A percentile compares a stretch with the other conserved stretches of the same genome.
phyloP scores from a whole-genome alignment of 768 basidiomycete species.

The Ramaria sp. region DNA sequence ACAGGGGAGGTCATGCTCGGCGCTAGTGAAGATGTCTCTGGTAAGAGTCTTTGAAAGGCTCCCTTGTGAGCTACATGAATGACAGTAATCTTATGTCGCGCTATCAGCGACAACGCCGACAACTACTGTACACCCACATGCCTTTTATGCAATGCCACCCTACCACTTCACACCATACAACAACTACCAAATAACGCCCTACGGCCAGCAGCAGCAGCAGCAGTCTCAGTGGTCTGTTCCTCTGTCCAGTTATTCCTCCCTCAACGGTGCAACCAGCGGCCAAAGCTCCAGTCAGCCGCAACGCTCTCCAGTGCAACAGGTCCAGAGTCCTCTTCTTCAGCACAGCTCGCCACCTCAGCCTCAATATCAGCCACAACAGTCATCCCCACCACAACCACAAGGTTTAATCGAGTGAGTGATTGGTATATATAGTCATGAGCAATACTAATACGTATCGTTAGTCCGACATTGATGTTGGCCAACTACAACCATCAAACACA shows the following conservation, averaged over 20 bases:
- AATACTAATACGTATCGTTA: not conserved
- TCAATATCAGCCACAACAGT: slow-evolving; percentile 10
- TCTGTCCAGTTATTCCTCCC: slow-evolving; percentile 62
- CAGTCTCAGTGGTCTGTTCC: slow-evolving; percentile 33
- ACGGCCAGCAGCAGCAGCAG: slow-evolving; percentile 29
- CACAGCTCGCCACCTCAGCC: slow-evolving; percentile 20
- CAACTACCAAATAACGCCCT: slow-evolving; percentile 33
- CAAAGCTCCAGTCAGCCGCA: slow-evolving; percentile 16
- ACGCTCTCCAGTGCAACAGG: slow-evolving; percentile 4
- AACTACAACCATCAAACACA: slow-evolving; percentile 2
- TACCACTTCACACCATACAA: slow-evolving; percentile 23
- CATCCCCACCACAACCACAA: slow-evolving; percentile 14
- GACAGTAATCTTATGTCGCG: not conserved
- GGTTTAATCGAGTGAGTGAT: slow-evolving; percentile 61
- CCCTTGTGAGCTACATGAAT: not conserved
- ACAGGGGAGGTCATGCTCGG: slow-evolving; percentile 5
- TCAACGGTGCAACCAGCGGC: slow-evolving; percentile 62
- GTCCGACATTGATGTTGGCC: slow-evolving; percentile 6
- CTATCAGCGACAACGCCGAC: not conserved
- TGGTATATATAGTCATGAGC: not conserved
- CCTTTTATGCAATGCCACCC: slow-evolving; percentile 30
- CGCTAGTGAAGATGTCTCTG: slow-evolving; percentile 7
- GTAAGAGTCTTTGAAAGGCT: not conserved
- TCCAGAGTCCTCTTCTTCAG: slow-evolving; percentile 8
- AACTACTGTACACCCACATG: slow-evolving; percentile 23